These are phyloP conservation scores for Penicillium herquei DNA, from an alignment of 495 filamentous ascomycete species.

Conservation along the genomic window DNA sequence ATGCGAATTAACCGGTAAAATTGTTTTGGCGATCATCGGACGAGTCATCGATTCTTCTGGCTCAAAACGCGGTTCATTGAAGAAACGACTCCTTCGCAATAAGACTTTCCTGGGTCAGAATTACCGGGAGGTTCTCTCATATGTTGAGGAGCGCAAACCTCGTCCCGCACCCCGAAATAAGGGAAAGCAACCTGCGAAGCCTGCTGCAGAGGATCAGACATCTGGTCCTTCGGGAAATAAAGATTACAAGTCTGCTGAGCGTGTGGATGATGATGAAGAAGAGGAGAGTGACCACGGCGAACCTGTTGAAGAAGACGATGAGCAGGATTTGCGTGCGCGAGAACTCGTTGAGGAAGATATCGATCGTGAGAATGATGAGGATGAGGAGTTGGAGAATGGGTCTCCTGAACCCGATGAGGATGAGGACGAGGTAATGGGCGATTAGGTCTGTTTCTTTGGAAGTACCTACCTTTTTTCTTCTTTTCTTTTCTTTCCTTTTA, in stretches of 20 bases:
- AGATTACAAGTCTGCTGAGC: slow-evolving; percentile 40
- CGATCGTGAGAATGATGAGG: slow-evolving; percentile 52
- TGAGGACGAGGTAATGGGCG: slow-evolving; percentile 68
- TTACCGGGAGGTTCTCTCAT: slow-evolving; percentile 72
- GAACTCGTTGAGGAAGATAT: slow-evolving; percentile 59
- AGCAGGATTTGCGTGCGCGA: slow-evolving; percentile 60
- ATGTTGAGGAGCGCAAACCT: slow-evolving; percentile 62
- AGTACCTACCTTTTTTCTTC: slow-evolving; percentile 7
- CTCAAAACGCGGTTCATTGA: slow-evolving; percentile 56
- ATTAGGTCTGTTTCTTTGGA: slow-evolving; percentile 38
- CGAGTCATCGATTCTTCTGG: slow-evolving; percentile 66
- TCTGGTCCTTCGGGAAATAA: slow-evolving; percentile 31
- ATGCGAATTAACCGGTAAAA: slow-evolving; percentile 78
- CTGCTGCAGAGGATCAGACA: slow-evolving; percentile 34
- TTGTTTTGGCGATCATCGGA: slow-evolving; percentile 74
- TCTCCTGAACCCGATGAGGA: slow-evolving; percentile 60
- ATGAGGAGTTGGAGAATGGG: slow-evolving; percentile 34
- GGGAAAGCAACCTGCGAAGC: slow-evolving; percentile 43
- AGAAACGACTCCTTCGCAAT: slow-evolving; percentile 65
- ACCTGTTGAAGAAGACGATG: slow-evolving; percentile 52
- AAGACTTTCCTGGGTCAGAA: slow-evolving; percentile 65
- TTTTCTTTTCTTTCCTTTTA: slow-evolving; percentile 9
- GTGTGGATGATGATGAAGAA: slow-evolving; percentile 48
- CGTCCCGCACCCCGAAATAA: slow-evolving; percentile 39
- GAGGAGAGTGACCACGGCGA: slow-evolving; percentile 50